phyloP scores from a whole-genome alignment of 345 rosid genomes.

The Syzygium aromaticum region DNA sequence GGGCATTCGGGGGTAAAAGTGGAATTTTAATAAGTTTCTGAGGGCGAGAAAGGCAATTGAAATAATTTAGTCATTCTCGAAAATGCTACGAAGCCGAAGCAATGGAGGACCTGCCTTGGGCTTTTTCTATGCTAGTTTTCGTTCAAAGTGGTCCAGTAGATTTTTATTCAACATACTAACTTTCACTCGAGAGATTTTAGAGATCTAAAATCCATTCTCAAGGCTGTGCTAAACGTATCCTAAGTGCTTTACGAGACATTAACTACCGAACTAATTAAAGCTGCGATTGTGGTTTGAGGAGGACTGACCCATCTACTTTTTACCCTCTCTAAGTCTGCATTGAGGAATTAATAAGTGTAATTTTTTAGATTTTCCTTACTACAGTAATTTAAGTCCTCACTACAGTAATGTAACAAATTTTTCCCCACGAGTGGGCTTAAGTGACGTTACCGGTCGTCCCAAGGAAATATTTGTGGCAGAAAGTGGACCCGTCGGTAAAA shows the following conservation, averaged over 20 bases:
- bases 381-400: no score
- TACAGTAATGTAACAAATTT: not conserved
- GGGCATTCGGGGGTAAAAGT: not conserved
- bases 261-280: not conserved
- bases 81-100: not conserved
- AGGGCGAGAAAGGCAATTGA: not conserved
- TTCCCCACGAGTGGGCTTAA: not conserved
- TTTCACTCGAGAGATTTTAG: no score
- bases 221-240: no score
- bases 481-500: no score
- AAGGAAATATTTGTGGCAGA: no score
- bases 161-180: no score
- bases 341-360: no score
- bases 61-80: no score
- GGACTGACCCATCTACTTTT: not conserved
- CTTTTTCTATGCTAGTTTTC: not conserved
- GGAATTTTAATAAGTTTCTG: not conserved
- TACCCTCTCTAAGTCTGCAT: not conserved
- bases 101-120: not conserved
- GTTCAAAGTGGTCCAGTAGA: not conserved
- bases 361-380: no score
- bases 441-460: no score
- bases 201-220: no score
- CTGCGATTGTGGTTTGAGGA: not conserved
- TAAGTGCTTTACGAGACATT: not conserved